Evolutionary conservation across 805 yeast species (phyloP), one percentile per base, ranked within the genome.

Genomic region (Starmerella apicola): DNA sequence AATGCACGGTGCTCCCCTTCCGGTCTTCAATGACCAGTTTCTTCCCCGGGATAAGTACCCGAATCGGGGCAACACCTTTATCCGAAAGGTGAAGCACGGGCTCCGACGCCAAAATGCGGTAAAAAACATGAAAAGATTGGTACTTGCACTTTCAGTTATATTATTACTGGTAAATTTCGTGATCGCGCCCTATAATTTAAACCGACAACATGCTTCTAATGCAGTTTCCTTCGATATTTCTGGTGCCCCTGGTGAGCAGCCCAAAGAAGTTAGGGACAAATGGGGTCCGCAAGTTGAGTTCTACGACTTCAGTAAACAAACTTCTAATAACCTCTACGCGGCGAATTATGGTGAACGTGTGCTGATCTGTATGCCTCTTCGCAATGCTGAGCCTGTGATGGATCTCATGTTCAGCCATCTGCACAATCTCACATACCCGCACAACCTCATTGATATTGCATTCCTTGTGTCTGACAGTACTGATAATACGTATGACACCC

Each of bases 381-480:
- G 95, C 62, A 94, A 86, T 58, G 95, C 95, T 1, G 82, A 84
- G 6, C 72, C 77, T 15, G 94, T 82, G 61, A 63, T 85, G 51
- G 91, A 91, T 25, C 74, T 83, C 78, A 81, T 85, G 60, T 81
- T 85, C 54, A 69, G 74, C 30, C 93, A 84, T 58, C 68, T 85
- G 72, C 64, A 63, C 42, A 79, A 79, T 57, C 66, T 84, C 60
- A 76, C 93, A 1, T 85, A 85, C 60, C 65, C 65, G n/a, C 96
- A 85, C 59, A 68, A 75, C 51, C 66, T 81, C 41, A 77, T 85
- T 30, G 96, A 85, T 36, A 36, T 63, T 15, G 72, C 95, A 9
- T 86, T 86, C 54, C 63, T 86, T 52, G 93, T 86, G 3, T 76
- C 86, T 34, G 97, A 86, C 61, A 78, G 94, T 2, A 71, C 79